Evolutionary conservation across 2,329 filamentous ascomycete species (phyloP), one percentile per base, ranked within the genome.

Genomic region (Orbilia brochopaga): DNA sequence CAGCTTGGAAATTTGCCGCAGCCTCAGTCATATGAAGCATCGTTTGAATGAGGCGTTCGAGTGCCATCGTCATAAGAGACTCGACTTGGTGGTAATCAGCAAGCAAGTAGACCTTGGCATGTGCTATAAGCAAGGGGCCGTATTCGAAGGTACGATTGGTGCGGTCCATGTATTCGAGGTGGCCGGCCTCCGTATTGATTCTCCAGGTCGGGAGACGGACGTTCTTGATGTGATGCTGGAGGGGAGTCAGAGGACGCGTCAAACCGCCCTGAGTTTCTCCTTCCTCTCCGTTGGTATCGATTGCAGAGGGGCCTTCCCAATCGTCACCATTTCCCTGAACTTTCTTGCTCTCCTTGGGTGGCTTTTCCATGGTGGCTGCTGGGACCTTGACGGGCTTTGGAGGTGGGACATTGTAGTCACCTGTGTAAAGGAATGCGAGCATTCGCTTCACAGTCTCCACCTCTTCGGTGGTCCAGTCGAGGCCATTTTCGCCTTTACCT

Each of bases 401-500:
- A n/a, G 52, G 44, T 17, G 58, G 44, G 21, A 69, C 65, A 42
- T 56, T 7, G 21, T 69, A 69, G 46, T 69, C 65, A 1, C 53
- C 65, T 1, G 52, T 58, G 27, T 62, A 63, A 7, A 69, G 46
- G 21, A 44, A 69, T 1, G 58, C 46, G 17, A 69, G 35, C 23
- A 69, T 37, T 10, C 58, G 42, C n/a, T 56, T 30, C 23, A 69
- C 58, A 10, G 65, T 63, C 2, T 57, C 53, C 1, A 24, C 30
- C 11, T 69, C 65, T 23, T 60, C 59, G 13, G 42, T 19, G 11
- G 50, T 44, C 51, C 58, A 69, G 23, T 69, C 65, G 19, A 69
- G 40, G 2, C 65, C 65, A 7, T 62, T 58, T 19, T 69, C 57
- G 6, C 65, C 65, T 15, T 56, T 52, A 5, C 65, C 65, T 50